phyloP scores from a whole-genome alignment of 495 filamentous ascomycete genomes.

The Pseudevernia furfuracea region DNA sequence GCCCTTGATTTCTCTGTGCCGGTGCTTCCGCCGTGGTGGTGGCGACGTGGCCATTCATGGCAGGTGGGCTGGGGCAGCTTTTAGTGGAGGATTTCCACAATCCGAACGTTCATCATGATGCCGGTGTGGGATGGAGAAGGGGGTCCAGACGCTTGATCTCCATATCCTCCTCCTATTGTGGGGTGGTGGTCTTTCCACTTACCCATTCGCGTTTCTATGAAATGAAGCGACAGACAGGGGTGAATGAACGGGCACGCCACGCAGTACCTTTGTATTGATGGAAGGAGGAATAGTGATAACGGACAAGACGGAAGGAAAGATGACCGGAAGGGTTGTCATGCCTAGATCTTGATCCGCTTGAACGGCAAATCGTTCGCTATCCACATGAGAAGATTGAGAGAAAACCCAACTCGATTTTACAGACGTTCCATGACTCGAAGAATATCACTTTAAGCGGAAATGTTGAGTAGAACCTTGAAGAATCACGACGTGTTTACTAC shows the following conservation, averaged over 20 bases:
- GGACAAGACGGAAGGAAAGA: background rate
- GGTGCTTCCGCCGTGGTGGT: too few relatives aligned
- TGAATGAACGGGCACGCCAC: background rate
- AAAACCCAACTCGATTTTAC: background rate
- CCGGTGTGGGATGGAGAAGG: too few relatives aligned
- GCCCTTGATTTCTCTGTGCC: too few relatives aligned
- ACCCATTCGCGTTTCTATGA: background rate
- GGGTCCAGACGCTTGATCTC: too few relatives aligned
- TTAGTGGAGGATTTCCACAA: too few relatives aligned
- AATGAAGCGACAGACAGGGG: background rate
- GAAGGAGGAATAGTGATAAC: background rate
- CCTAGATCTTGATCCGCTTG: background rate
- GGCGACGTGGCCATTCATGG: too few relatives aligned
- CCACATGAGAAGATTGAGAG: background rate
- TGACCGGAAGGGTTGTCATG: background rate
- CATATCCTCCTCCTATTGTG: too few relatives aligned
- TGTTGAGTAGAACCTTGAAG: background rate
- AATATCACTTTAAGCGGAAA: background rate
- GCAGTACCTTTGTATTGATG: background rate
- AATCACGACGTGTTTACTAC: background rate
- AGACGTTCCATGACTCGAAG: background rate
- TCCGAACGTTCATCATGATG: too few relatives aligned
- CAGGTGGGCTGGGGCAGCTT: too few relatives aligned
- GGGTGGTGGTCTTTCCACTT: too few relatives aligned
- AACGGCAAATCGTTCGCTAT: background rate